Percentiles rank a stretch among this genome's conserved stretches.
phyloP scores from a whole-genome alignment of 2,329 filamentous ascomycete genomes.

The Immersiporthe knoxdaviesiana region DNA sequence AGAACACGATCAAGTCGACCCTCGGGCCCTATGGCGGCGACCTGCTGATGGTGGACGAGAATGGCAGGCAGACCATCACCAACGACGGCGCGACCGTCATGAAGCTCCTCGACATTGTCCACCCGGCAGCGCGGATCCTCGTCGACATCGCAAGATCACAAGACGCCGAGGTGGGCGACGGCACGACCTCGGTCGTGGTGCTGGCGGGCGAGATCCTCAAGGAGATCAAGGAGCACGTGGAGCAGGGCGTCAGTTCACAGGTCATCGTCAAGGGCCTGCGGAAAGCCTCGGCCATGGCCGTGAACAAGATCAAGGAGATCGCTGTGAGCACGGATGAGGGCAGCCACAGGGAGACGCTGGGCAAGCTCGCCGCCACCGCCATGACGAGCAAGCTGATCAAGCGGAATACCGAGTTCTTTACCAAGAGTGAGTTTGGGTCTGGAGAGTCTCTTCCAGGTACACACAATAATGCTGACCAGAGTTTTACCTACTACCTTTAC shows the following conservation, averaged over 20 bases:
- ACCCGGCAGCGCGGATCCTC: constrained; percentile 94
- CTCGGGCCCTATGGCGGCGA: constrained; percentile 97
- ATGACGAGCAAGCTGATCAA: constrained; percentile 99
- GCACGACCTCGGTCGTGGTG: constrained; percentile 96
- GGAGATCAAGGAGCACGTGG: constrained; percentile 93
- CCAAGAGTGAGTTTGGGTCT: constrained; percentile 71
- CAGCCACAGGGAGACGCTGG: constrained; percentile 84
- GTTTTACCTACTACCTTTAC: constrained; percentile 46
- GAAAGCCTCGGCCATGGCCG: constrained; percentile 84
- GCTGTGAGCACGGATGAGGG: constrained; percentile 81
- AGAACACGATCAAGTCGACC: constrained; percentile 93
- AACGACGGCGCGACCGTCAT: constrained; percentile 99
- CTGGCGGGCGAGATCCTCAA: constrained; percentile 97
- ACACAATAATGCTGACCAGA: constrained; percentile 32
- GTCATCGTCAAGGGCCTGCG: constrained; percentile 96
- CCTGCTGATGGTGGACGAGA: constrained; percentile 91
- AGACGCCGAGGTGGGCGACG: constrained; percentile 98
- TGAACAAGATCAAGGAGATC: constrained; percentile 99
- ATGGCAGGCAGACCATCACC: constrained; percentile 95
- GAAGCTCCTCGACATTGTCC: constrained; percentile 99
- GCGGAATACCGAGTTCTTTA: constrained; percentile 95
- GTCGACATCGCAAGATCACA: constrained; percentile 98
- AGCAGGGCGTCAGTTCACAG: constrained; percentile 96
- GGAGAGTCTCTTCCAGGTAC: background rate
- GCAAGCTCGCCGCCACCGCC: constrained; percentile 88